These are phyloP conservation scores for Phytophthora niederhauseri DNA, from an alignment of 352 stramenopile species.

Conservation along the genomic window DNA sequence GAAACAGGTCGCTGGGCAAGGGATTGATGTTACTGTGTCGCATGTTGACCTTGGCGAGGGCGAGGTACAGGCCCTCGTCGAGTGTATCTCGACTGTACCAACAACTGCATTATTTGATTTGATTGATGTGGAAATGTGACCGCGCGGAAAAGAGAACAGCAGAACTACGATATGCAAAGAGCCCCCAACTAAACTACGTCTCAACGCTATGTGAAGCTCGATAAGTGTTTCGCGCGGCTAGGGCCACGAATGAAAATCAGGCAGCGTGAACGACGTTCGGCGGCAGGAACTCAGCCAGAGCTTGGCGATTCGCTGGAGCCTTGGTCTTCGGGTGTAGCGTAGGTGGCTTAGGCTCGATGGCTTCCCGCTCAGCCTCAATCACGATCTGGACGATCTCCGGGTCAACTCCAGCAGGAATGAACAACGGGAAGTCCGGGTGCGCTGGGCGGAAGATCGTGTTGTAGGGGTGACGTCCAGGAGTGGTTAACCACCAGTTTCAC, in stretches of 20 bases:
- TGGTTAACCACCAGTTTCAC: neutral
- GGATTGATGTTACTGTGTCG: neutral
- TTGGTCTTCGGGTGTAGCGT: neutral
- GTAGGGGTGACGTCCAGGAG: neutral
- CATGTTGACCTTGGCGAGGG: neutral
- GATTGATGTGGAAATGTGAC: neutral
- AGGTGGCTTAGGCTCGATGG: neutral
- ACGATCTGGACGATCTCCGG: neutral
- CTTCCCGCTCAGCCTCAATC: neutral
- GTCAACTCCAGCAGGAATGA: neutral
- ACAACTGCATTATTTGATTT: neutral
- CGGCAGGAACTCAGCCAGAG: neutral
- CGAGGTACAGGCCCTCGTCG: neutral
- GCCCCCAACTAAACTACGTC: neutral
- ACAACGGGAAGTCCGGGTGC: neutral
- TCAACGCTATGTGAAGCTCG: neutral
- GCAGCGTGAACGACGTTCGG: neutral
- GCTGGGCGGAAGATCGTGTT: neutral
- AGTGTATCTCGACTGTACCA: neutral
- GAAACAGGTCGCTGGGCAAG: neutral
- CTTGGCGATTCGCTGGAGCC: neutral
- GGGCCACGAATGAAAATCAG: neutral
- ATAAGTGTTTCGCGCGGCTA: neutral
- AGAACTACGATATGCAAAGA: neutral
- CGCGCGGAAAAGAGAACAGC: neutral